Conservation (phyloP, 257 asterid genomes). For the Eustoma russellianum region DNA sequence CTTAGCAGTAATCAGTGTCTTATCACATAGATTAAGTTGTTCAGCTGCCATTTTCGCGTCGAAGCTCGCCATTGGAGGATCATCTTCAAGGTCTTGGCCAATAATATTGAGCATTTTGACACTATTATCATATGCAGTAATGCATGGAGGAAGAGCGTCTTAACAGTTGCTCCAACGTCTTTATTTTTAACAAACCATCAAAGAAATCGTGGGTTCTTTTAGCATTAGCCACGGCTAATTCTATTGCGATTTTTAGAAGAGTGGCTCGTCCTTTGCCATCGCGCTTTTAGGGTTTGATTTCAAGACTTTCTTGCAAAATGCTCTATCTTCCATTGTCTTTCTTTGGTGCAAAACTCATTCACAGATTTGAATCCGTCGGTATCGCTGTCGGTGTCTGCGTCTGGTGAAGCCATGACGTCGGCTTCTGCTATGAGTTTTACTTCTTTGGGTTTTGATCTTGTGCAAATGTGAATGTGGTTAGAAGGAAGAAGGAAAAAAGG, state of each 20-base stretch:
- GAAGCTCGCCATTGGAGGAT: slow-evolving; percentile 10
- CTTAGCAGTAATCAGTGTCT: background rate
- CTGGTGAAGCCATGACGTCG: too few species aligned
- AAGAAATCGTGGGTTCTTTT: slow-evolving; percentile 4
- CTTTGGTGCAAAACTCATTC: slow-evolving; percentile 7
- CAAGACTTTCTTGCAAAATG: slow-evolving; percentile 4
- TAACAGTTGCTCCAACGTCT: background rate
- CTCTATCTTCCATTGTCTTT: slow-evolving; percentile 3
- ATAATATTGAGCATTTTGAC: background rate
- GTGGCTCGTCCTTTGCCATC: background rate
- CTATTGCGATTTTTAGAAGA: slow-evolving; percentile 8
- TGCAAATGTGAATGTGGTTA: background rate
- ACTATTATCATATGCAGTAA: background rate
- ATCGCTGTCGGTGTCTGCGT: background rate
- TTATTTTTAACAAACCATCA: background rate
- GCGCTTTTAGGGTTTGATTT: slow-evolving; percentile 7
- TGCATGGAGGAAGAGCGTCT: slow-evolving; percentile 8
- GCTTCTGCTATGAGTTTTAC: background rate
- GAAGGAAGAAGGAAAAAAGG: background rate
- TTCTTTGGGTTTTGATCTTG: background rate
- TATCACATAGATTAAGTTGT: background rate
- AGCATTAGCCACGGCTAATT: slow-evolving; percentile 12
- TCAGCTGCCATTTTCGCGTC: slow-evolving; percentile 9
- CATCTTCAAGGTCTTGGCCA: slow-evolving; percentile 9
- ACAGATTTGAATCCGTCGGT: background rate